Percentiles rank a stretch among this genome's conserved stretches.
These are phyloP conservation scores for Exophiala mesophila DNA, from an alignment of 2,329 filamentous ascomycete genomes.

Conservation along the genomic window DNA sequence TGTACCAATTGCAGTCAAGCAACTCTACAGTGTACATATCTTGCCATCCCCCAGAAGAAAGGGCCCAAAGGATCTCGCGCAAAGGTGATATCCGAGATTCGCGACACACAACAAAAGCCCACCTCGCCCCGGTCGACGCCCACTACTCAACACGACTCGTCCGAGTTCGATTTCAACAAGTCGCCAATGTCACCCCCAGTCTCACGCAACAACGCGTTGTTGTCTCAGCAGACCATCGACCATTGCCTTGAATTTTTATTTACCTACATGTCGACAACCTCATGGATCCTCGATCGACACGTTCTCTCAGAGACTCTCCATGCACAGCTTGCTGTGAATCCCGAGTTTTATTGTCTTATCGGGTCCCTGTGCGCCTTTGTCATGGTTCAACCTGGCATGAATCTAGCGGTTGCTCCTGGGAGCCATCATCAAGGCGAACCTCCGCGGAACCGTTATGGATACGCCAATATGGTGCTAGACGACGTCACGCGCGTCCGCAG, in stretches of 20 bases:
- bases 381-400: conserved; percentile 41
- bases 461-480: conserved; percentile 64
- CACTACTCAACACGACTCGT: conserved; percentile 3
- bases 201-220: conserved; percentile 55
- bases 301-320: conserved; percentile 33
- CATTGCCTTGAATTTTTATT: conserved; percentile 66
- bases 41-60: conserved; percentile 70
- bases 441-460: conserved; percentile 54
- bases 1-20: conserved; percentile 67
- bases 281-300: conserved; percentile 38
- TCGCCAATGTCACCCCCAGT: conserved; percentile 46
- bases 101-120: conserved; percentile 61
- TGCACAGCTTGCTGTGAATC: conserved; percentile 33
- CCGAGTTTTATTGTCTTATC: conserved; percentile 42
- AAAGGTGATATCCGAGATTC: conserved; percentile 69
- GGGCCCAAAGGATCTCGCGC: conserved; percentile 69
- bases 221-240: conserved; percentile 61
- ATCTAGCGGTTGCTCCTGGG: conserved; percentile 48
- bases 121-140: conserved; percentile 53
- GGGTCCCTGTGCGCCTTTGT: conserved; percentile 40
- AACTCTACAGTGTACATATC: conserved; percentile 66
- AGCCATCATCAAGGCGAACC: conserved; percentile 53
- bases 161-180: conserved; percentile 51
- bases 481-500: conserved; percentile 51
- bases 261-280: conserved; percentile 49